Conservation (phyloP, 768 basidiomycete genomes). For the Termitomyces sp. region DNA sequence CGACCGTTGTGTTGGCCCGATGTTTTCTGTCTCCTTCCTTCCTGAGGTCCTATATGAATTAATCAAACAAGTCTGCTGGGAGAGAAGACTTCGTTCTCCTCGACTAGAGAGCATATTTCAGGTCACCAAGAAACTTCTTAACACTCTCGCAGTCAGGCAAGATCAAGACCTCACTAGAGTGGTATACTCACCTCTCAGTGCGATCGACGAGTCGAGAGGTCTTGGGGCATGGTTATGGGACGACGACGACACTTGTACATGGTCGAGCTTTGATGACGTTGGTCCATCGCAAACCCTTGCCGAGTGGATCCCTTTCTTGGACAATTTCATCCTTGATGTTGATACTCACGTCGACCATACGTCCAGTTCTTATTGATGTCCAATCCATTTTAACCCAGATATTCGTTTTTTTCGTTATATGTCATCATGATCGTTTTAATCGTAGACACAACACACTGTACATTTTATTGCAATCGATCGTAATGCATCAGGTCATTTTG, state of each 20-base stretch:
- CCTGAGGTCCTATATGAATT: neutral
- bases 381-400: neutral
- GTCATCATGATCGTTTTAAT: neutral
- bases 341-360: neutral
- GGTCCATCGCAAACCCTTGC: neutral
- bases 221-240: neutral
- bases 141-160: neutral
- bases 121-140: neutral
- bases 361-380: neutral
- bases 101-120: neutral
- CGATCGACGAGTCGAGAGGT: neutral
- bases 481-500: neutral
- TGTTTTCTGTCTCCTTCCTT: conserved; percentile 1
- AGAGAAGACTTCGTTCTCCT: neutral
- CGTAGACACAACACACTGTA: neutral
- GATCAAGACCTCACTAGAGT: neutral
- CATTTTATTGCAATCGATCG: neutral
- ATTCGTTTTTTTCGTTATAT: neutral
- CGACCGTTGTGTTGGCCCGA: neutral
- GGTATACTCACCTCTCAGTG: neutral
- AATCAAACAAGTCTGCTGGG: neutral
- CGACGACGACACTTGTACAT: neutral
- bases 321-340: neutral
- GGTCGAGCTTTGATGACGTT: neutral
- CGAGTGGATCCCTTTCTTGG: neutral